Evolutionary conservation across 768 basidiomycete species (phyloP), one percentile per base, ranked within the genome.

Genomic region (Cubamyces sp.): DNA sequence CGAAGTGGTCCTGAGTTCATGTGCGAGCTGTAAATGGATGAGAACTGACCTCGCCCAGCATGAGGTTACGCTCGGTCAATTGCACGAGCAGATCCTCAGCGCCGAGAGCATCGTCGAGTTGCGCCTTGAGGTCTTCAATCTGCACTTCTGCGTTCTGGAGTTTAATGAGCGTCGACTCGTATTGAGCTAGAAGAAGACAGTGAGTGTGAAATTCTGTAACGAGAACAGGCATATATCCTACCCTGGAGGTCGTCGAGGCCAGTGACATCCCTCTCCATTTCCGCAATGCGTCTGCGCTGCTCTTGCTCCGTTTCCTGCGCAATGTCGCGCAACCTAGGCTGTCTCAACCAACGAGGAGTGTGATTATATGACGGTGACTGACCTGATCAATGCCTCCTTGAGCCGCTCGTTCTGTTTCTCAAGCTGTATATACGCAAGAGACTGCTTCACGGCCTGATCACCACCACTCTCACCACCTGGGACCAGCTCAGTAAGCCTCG

Each of bases 11-110:
- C 5, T 12, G 5, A 42, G 5, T 15, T 34, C n/a, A 41, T 3
- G 49, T 25, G 30, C 21, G 47, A 53, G 23, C 19, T 39, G 18
- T 9, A n/a, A 40, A 11, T n/a, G 50, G 21, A 9, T 9, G 12
- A 0, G 8, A 16, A 45, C 76, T 55, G 66, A 93, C 94, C 82
- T 98, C 96, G 62, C 92, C 90, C 48, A 98, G 84, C 76, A 90
- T 84, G 19, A 98, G 82, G 71, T 97, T 98, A 4, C 96, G 86
- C 69, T 97, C 96, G 0, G 96, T 99, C 47, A 99, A 81, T 69
- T 93, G 90, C 21, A 97, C 94, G 15, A 98, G 84, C 84, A 99
- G 91, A 62, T 99, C 97, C 73, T 98, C 96, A 0, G 95, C 95
- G 16, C 92, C 94, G 1, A 96, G 79, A 0, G 97, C 94, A 73